Percentiles rank a stretch among this genome's conserved stretches.
Conservation (phyloP, 768 basidiomycete genomes). For the Pleurotus tuber-regium region DNA sequence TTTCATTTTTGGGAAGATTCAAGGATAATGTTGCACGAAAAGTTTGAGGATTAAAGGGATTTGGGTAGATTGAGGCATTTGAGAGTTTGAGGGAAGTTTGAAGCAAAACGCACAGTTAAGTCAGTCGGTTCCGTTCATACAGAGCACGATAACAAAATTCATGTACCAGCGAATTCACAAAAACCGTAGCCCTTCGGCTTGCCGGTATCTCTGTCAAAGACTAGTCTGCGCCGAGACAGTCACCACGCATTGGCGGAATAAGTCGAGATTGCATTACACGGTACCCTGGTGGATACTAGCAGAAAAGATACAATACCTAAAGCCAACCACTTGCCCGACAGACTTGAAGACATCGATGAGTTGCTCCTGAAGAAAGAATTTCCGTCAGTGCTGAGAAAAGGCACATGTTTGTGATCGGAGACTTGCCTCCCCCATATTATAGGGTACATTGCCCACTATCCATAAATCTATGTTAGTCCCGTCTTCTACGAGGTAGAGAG, state of each 20-base stretch:
- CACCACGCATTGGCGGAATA: not conserved
- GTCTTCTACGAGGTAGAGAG: not conserved
- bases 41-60: too few relatives aligned
- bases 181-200: constrained; percentile 94
- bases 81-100: too few relatives aligned
- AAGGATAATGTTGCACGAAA: too few relatives aligned
- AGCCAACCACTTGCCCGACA: constrained; percentile 86
- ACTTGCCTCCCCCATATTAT: constrained; percentile 79
- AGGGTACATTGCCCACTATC: constrained; percentile 87
- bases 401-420: not conserved
- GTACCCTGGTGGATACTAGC: not conserved
- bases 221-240: constrained; percentile 49
- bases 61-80: too few relatives aligned
- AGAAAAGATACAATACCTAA: constrained; percentile 50
- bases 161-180: constrained; percentile 88
- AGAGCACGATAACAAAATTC: constrained; percentile 25
- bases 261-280: constrained; percentile 1
- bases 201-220: constrained; percentile 90
- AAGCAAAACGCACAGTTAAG: constrained; percentile 26
- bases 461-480: constrained; percentile 4
- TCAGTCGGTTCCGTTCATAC: constrained; percentile 29
- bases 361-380: constrained; percentile 61
- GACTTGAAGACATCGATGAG: constrained; percentile 86
- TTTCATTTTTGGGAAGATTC: too few relatives aligned
- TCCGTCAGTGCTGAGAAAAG: constrained; percentile 11